These are phyloP conservation scores for Raffaelea albimanens DNA, from an alignment of 2,329 filamentous ascomycete genomes.

Conservation along the genomic window DNA sequence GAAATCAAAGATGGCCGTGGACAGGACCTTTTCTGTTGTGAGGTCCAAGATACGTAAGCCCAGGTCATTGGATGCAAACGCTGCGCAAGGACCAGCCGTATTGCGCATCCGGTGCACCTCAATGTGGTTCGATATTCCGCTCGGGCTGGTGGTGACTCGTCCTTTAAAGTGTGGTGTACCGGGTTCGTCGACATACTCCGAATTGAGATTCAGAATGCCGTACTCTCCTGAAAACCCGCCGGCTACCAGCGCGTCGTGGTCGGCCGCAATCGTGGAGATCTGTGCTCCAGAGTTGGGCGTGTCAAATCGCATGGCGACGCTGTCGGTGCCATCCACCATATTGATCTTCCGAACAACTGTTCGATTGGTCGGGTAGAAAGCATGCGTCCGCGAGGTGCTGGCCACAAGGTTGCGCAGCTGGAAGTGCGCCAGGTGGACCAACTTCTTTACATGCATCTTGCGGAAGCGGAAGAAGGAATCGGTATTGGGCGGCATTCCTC, in stretches of 20 bases:
- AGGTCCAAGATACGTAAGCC: constrained; percentile 51
- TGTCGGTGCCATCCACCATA: constrained; percentile 35
- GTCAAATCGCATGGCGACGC: constrained; percentile 31
- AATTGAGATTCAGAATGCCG: constrained; percentile 35
- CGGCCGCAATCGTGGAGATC: constrained; percentile 42
- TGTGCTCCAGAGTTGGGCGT: constrained; percentile 26
- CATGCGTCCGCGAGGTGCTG: constrained; percentile 42
- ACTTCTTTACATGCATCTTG: constrained; percentile 43
- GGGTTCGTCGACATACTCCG: constrained; percentile 18
- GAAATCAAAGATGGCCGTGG: constrained; percentile 42
- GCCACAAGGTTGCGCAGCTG: constrained; percentile 56
- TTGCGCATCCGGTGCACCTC: constrained; percentile 45
- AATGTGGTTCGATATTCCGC: constrained; percentile 57
- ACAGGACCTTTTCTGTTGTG: constrained; percentile 47
- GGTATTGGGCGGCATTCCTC: constrained; percentile 21
- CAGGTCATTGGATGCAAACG: constrained; percentile 55
- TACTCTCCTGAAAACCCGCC: constrained; percentile 51
- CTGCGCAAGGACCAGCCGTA: constrained; percentile 42
- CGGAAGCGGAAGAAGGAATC: constrained; percentile 50
- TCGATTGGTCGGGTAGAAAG: constrained; percentile 45
- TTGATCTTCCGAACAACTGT: constrained; percentile 43
- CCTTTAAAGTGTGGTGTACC: constrained; percentile 29
- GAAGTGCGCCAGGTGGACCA: constrained; percentile 52
- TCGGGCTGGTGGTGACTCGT: constrained; percentile 35
- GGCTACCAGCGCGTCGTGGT: constrained; percentile 45